Conservation (phyloP, 257 asterid genomes). For the Fraxinus quadrangulata region DNA sequence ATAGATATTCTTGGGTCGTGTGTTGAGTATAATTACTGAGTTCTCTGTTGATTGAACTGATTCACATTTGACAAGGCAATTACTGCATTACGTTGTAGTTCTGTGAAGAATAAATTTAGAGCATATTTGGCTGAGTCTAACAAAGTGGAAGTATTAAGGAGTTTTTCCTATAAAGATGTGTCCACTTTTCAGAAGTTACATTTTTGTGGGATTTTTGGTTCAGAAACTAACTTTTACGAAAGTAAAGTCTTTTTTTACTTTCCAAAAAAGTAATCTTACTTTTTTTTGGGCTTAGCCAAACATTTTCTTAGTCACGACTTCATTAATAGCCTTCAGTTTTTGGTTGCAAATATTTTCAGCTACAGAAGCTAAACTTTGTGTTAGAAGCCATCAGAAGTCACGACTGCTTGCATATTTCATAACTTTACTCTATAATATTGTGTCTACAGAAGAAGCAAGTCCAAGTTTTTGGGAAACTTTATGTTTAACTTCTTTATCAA, state of each 20-base stretch:
- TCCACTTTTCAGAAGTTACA: neutral
- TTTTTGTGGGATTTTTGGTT: neutral
- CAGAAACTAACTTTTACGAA: neutral
- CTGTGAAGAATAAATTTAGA: neutral
- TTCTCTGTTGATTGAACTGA: slow-evolving; percentile 5
- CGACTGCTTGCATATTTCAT: too few relatives aligned
- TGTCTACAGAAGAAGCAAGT: neutral
- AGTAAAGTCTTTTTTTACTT: neutral
- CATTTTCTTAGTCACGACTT: neutral
- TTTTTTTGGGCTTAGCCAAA: neutral
- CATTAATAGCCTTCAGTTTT: neutral
- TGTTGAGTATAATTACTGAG: neutral
- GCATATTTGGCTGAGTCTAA: neutral
- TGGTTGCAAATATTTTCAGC: neutral
- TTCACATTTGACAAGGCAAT: neutral
- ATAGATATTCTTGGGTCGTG: neutral
- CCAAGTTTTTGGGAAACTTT: neutral
- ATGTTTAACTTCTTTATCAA: neutral
- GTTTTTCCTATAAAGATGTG: neutral
- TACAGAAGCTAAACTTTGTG: neutral
- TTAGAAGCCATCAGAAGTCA: neutral
- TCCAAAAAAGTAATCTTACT: neutral
- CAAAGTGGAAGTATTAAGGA: neutral
- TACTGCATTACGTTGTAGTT: neutral
- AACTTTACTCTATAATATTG: neutral